Evolutionary conservation across 139 green algal genomes (phyloP).

Genomic region (Volvox africanus): DNA sequence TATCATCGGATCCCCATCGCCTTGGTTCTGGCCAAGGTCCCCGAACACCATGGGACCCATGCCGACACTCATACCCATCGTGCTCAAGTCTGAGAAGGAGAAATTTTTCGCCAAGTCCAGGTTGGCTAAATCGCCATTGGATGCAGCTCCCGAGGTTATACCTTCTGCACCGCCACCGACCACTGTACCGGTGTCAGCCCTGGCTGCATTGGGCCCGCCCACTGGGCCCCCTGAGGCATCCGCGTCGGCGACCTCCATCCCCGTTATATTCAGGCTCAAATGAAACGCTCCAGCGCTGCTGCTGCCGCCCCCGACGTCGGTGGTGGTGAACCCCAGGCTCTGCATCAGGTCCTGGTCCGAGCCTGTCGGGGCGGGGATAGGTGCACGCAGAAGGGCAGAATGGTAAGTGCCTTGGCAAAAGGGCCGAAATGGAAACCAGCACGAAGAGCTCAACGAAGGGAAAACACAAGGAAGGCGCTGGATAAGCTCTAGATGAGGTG

Average conservation of each 20-base stretch:
- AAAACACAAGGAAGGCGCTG: no score
- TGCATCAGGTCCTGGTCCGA: slow-evolving; percentile 45
- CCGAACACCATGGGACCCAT: slow-evolving; percentile 26
- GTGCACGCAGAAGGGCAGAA: no score
- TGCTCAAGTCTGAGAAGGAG: slow-evolving; percentile 30
- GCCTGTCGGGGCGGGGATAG: background rate
- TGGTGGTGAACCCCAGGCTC: slow-evolving; percentile 1
- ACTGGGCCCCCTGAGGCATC: background rate
- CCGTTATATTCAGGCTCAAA: background rate
- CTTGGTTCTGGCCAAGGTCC: background rate
- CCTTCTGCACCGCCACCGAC: background rate
- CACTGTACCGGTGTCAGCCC: background rate
- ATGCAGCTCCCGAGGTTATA: background rate
- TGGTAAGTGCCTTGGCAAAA: no score
- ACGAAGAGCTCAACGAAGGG: no score
- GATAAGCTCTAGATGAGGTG: no score
- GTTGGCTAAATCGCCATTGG: background rate
- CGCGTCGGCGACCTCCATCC: slow-evolving; percentile 2
- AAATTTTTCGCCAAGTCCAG: background rate
- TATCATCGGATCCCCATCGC: slow-evolving; percentile 18
- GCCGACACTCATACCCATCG: slow-evolving; percentile 30
- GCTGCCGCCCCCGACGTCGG: background rate
- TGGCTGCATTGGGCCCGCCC: background rate
- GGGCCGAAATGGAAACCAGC: no score
- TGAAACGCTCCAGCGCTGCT: background rate